phyloP scores from a whole-genome alignment of 73 alveolate species.

The Paramecium sexaurelia region DNA sequence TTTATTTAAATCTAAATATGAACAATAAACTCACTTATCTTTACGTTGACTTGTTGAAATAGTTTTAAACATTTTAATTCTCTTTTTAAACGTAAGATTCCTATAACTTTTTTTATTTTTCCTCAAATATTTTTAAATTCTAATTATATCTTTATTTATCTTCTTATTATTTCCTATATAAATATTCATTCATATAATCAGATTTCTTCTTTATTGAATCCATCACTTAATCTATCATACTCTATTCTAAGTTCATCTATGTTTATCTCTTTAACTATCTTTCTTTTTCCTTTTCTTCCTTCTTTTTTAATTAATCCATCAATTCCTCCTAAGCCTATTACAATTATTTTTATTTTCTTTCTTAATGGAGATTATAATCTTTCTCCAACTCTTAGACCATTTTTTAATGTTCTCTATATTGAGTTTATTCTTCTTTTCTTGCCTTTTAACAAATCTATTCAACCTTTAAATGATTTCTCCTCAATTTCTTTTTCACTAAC shows the following conservation, averaged over 20 bases:
- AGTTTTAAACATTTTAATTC: background rate
- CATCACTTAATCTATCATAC: constrained; percentile 1
- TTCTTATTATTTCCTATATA: background rate
- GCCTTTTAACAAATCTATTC: background rate
- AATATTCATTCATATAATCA: background rate
- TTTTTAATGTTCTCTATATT: background rate
- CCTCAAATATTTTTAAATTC: background rate
- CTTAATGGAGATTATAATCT: background rate
- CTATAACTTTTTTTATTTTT: constrained; percentile 1
- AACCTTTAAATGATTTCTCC: background rate
- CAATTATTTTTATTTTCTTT: background rate
- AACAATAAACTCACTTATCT: background rate
- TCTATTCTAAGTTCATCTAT: background rate
- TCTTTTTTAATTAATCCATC: background rate
- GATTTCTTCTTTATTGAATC: background rate
- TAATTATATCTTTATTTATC: background rate
- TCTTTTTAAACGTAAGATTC: background rate
- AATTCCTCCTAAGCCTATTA: background rate
- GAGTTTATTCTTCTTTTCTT: background rate
- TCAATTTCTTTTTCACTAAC: background rate
- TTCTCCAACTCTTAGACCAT: background rate
- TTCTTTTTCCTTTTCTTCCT: constrained; percentile 11
- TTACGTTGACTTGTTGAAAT: background rate
- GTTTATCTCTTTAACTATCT: background rate
- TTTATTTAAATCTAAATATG: background rate